Base-by-base conservation (phyloP, 139 green algal genomes). In the Chlorella sp. region DNA sequence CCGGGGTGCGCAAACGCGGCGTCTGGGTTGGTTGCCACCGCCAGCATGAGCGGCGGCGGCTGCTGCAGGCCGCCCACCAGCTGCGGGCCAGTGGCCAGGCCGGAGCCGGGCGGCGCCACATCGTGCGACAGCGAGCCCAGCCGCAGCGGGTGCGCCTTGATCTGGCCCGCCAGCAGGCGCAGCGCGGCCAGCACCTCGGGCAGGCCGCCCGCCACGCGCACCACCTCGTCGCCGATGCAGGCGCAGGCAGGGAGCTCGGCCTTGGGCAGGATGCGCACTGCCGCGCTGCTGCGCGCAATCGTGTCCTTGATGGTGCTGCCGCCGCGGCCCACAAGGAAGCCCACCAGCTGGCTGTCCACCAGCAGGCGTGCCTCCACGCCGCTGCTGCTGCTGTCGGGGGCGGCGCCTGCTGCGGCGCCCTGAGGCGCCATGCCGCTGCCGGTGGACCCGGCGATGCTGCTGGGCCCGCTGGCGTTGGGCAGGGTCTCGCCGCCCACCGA, bases 191-290 rank as follows among this genome's bases (percentile, higher is more conserved):
- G 25, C 38, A 90, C 80, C 18, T 32, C 25, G 26, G 60, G 28
- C 13, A 32, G 36, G 28, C 21, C 60, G 38, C 86, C 86, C 20
- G 25, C 68, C 26, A 88, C 64, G 0, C 68, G n/a, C 51, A 90
- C 80, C 73, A 90, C 44, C 64, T 90, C 87, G 41, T 90, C 87
- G 51, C 36, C 74, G n/a, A 86, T 38, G 63, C 87, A 86, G 1
- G 82, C 87, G 85, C 82, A 88, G 38, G 72, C 28, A 18, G 87
- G 87, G 25, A 88, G 74, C n/a, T 90, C 87, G 4, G 60, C 21
- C 51, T 82, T 82, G 25, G 82, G 65, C 51, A 88, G 72, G 4
- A 90, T 56, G 23, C 67, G 63, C 30, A 90, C 67, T 13, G 56
- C 28, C 17, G 82, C 87, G 12, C 81, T 64, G 18, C 74, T 62